A percentile compares a stretch with the other conserved stretches of the same genome.
Conservation (phyloP, 2,329 filamentous ascomycete species). For the Seiridium cupressi region DNA sequence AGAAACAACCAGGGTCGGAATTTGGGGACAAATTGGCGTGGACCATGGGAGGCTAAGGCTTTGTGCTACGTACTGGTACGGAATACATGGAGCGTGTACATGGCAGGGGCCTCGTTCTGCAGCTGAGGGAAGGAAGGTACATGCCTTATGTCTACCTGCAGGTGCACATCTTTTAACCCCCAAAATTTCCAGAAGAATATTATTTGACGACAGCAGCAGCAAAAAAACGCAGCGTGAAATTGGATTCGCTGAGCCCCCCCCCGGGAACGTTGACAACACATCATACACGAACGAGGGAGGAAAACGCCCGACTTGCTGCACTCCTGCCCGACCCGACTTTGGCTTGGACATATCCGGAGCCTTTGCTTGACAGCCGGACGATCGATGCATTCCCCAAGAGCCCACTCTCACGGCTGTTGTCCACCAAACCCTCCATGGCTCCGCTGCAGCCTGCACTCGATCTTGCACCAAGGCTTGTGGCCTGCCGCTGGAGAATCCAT, state of each 20-base stretch:
- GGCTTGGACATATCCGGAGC: conserved; percentile 18
- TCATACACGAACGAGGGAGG: conserved; percentile 31
- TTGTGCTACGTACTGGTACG: not conserved
- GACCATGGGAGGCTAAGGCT: no score
- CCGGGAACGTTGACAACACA: conserved; percentile 47
- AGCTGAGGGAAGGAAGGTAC: not conserved
- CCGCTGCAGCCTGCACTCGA: conserved; percentile 1
- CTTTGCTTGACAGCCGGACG: conserved; percentile 14
- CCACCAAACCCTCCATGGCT: not conserved
- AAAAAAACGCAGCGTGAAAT: conserved; percentile 10
- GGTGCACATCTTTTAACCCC: not conserved
- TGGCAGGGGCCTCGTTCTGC: no score
- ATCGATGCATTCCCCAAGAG: not conserved
- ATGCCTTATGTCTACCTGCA: not conserved
- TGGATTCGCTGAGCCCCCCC: conserved; percentile 15
- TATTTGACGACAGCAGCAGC: not conserved
- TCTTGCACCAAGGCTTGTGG: not conserved
- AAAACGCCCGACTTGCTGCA: conserved; percentile 43
- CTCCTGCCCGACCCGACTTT: conserved; percentile 43
- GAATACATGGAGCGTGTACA: not conserved
- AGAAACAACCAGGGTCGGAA: conserved; percentile 3
- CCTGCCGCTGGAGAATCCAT: conserved; percentile 22
- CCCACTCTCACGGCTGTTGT: not conserved
- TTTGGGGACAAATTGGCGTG: not conserved
- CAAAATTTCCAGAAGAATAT: not conserved